A percentile compares a stretch with the other conserved stretches of the same genome.
Conservation (phyloP, 129 eudicot genomes). For the Flaveria bidentis region DNA sequence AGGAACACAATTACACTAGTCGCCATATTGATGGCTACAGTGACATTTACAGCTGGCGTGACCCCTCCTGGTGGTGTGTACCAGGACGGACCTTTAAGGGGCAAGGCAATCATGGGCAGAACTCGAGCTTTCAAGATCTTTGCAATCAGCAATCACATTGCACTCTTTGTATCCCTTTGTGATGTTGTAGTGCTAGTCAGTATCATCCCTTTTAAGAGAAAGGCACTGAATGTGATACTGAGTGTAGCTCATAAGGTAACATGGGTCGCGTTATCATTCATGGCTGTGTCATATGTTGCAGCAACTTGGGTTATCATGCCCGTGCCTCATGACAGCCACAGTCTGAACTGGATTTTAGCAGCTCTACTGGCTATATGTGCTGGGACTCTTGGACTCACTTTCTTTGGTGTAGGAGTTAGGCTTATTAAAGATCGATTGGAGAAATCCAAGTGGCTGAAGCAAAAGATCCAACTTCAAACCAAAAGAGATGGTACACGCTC, state of each 20-base stretch:
- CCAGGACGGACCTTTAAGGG: conserved; percentile 37
- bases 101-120: conserved; percentile 25
- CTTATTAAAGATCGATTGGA: not conserved
- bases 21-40: conserved; percentile 37
- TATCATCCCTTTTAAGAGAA: conserved; percentile 34
- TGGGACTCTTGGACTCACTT: conserved; percentile 15
- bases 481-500: not conserved
- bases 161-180: conserved; percentile 32
- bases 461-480: not conserved
- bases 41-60: conserved; percentile 39
- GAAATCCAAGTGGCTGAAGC: conserved; percentile 4
- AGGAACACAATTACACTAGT: conserved; percentile 36
- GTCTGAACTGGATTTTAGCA: not conserved
- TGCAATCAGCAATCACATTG: conserved; percentile 36
- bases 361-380: conserved; percentile 7
- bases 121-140: conserved; percentile 39
- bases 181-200: conserved; percentile 40
- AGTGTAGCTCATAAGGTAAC: conserved; percentile 22
- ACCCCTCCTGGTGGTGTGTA: conserved; percentile 35
- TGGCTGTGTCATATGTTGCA: conserved; percentile 19
- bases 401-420: not conserved
- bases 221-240: conserved; percentile 27
- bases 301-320: conserved; percentile 26
- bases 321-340: not conserved
- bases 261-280: conserved; percentile 38